These are phyloP conservation scores for Aspergillus niger DNA, from an alignment of 2,329 filamentous ascomycete genomes.

Conservation along the genomic window DNA sequence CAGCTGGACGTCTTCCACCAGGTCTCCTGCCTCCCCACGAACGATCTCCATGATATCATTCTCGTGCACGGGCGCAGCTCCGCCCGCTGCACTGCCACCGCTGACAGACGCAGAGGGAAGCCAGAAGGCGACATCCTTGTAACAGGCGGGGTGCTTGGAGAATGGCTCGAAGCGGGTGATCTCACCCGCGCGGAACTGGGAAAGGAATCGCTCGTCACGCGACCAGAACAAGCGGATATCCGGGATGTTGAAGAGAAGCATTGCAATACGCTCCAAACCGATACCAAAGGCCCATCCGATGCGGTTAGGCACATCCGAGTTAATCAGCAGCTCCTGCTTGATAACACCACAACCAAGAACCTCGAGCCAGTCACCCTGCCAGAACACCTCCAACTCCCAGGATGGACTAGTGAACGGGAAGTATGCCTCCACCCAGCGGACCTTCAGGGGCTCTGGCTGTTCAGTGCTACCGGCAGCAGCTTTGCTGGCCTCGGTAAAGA, in stretches of 20 bases:
- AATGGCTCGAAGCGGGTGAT: slow-evolving; percentile 76
- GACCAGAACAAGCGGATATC: slow-evolving; percentile 98
- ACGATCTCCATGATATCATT: slow-evolving; percentile 98
- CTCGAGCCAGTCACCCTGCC: slow-evolving; percentile 93
- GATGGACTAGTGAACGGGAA: slow-evolving; percentile 96
- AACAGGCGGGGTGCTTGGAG: slow-evolving; percentile 85
- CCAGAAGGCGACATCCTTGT: slow-evolving; percentile 96
- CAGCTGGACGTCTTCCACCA: slow-evolving; percentile 82
- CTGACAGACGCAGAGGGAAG: slow-evolving; percentile 52
- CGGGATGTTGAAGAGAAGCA: slow-evolving; percentile 94
- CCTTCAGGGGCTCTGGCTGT: slow-evolving; percentile 71
- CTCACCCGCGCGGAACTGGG: slow-evolving; percentile 67
- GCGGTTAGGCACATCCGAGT: slow-evolving; percentile 72
- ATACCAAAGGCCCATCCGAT: slow-evolving; percentile 95
- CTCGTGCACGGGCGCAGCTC: slow-evolving; percentile 69
- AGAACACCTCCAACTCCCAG: slow-evolving; percentile 95
- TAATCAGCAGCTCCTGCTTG: slow-evolving; percentile 76
- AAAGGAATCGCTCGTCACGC: slow-evolving; percentile 77
- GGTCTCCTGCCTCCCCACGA: slow-evolving; percentile 75
- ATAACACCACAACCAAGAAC: slow-evolving; percentile 91
- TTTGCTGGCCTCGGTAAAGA: slow-evolving; percentile 76
- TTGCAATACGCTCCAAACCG: slow-evolving; percentile 91
- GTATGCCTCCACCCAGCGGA: slow-evolving; percentile 95
- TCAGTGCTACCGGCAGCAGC: slow-evolving; percentile 63
- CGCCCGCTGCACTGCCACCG: slow-evolving; percentile 42